Evolutionary conservation across 495 filamentous ascomycete species (phyloP).

Genomic region (Friedmanniomyces simplex): DNA sequence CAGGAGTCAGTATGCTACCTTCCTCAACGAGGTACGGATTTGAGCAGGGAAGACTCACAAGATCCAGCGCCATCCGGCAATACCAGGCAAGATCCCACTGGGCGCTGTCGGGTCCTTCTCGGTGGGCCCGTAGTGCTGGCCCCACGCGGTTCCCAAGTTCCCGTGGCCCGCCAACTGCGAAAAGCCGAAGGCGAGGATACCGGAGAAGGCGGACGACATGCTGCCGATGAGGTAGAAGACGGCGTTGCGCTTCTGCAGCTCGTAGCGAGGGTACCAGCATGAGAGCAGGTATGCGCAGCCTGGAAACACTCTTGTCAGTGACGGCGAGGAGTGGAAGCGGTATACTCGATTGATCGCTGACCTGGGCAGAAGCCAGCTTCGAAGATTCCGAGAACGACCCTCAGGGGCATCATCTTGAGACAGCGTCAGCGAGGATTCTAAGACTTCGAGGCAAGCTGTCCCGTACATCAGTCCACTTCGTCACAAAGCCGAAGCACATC

Average conservation of each 20-base stretch:
- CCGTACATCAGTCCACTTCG: conserved; percentile 7
- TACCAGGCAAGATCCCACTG: conserved; percentile 9
- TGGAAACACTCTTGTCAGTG: not conserved
- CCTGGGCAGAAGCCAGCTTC: conserved; percentile 20
- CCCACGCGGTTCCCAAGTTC: conserved; percentile 3
- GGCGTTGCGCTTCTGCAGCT: conserved; percentile 20
- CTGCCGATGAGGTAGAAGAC: conserved; percentile 25
- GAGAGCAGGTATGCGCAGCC: conserved; percentile 15
- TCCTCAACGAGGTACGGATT: no score
- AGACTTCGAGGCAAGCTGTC: no score
- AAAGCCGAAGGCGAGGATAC: conserved; percentile 24
- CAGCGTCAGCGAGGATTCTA: no score
- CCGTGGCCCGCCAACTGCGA: conserved; percentile 16
- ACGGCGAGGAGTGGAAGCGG: not conserved
- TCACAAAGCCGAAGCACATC: conserved; percentile 18
- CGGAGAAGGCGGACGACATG: conserved; percentile 21
- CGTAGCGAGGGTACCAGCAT: conserved; percentile 21
- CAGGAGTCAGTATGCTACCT: not conserved
- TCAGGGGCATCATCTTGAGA: conserved; percentile 11
- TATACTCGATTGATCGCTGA: not conserved
- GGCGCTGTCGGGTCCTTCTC: not conserved
- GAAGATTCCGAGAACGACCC: conserved; percentile 16
- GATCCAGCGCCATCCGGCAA: conserved; percentile 20
- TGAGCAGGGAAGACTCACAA: conserved; percentile 1
- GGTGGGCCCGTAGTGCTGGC: conserved; percentile 13